Conservation (phyloP, 306 rosid species). For the Cucumis cinereus region DNA sequence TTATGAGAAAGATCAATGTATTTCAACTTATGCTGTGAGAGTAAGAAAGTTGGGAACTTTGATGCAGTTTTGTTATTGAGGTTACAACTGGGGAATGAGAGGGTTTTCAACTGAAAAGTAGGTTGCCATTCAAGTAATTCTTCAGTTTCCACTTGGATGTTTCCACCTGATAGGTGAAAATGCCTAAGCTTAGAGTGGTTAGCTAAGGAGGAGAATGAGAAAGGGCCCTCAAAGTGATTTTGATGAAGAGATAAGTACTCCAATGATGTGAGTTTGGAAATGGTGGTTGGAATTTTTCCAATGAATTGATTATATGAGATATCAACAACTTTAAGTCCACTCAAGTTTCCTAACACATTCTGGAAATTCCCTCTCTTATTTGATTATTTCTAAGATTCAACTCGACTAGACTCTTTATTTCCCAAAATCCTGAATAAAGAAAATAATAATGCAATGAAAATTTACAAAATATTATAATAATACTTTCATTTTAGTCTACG, state of each 20-base stretch:
- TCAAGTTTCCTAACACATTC: constrained; percentile 9
- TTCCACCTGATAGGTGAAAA: neutral
- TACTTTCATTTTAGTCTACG: too few relatives aligned
- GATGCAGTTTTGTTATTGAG: neutral
- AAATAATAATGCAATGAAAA: too few relatives aligned
- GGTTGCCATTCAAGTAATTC: neutral
- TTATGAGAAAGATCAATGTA: constrained; percentile 1
- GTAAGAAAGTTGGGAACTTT: neutral
- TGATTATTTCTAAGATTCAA: neutral
- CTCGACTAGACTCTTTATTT: neutral
- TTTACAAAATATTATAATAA: too few relatives aligned
- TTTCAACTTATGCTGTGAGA: neutral
- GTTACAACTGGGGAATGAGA: neutral
- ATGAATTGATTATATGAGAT: constrained; percentile 1
- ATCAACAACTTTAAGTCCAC: constrained; percentile 5
- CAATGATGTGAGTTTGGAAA: neutral
- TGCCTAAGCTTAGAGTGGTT: constrained; percentile 6
- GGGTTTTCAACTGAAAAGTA: neutral
- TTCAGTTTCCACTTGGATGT: constrained; percentile 6
- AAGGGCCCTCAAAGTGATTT: constrained; percentile 10
- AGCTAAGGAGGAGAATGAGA: constrained; percentile 6
- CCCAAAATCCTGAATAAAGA: constrained; percentile 11
- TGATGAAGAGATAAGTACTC: neutral
- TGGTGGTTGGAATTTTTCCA: constrained; percentile 1
- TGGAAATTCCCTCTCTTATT: constrained; percentile 6